Evolutionary conservation across 1,284 basidiomycete species (phyloP).

Genomic region (Pseudozyma sp.): DNA sequence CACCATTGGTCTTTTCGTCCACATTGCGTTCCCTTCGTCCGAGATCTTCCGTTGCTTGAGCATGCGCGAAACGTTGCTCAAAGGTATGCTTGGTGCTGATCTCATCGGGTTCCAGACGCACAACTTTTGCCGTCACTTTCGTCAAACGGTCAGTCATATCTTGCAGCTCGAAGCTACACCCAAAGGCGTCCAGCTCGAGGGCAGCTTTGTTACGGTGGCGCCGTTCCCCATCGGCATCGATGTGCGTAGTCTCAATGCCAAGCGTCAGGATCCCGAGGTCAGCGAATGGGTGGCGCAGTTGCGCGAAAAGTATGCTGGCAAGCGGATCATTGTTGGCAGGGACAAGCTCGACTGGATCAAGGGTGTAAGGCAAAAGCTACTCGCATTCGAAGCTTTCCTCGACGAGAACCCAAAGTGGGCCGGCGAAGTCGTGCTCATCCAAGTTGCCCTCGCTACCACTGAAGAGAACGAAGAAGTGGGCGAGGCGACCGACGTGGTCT

Average conservation of each 20-base stretch:
- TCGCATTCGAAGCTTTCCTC: constrained; percentile 85
- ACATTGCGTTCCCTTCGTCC: constrained; percentile 86
- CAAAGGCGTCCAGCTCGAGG: constrained; percentile 78
- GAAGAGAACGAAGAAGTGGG: constrained; percentile 81
- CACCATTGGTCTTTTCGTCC: constrained; percentile 87
- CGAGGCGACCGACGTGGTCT: constrained; percentile 80
- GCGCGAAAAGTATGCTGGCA: constrained; percentile 81
- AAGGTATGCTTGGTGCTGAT: constrained; percentile 80
- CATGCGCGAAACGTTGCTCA: constrained; percentile 73
- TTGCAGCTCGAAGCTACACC: constrained; percentile 83
- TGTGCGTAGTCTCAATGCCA: constrained; percentile 77
- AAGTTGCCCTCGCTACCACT: constrained; percentile 85
- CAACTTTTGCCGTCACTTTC: constrained; percentile 71
- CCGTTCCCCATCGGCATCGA: constrained; percentile 92
- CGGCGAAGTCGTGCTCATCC: constrained; percentile 84
- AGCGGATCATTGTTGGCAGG: constrained; percentile 85
- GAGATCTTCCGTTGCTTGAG: constrained; percentile 88
- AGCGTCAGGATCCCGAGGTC: constrained; percentile 82
- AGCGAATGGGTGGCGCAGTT: constrained; percentile 82
- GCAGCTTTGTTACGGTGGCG: constrained; percentile 80
- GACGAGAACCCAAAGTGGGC: constrained; percentile 82
- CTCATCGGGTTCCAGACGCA: constrained; percentile 86
- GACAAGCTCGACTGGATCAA: constrained; percentile 89
- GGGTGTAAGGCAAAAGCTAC: constrained; percentile 84
- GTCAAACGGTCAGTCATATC: constrained; percentile 84